phyloP scores from a whole-genome alignment of 164 flowering plant genomes.

The Liquidambar formosana region DNA sequence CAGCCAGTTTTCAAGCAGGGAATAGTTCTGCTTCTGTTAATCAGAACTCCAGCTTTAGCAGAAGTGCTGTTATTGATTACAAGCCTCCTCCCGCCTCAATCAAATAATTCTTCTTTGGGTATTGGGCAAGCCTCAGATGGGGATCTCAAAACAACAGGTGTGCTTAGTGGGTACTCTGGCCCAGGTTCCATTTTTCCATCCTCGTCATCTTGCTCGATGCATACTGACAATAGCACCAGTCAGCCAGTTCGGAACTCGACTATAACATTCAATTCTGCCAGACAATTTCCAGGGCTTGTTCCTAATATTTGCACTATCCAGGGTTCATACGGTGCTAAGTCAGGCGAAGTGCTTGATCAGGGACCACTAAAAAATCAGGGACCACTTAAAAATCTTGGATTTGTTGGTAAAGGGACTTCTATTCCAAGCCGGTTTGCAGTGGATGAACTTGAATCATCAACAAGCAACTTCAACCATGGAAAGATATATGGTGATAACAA shows the following conservation, averaged over 20 bases:
- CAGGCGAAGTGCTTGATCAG: conserved; percentile 38
- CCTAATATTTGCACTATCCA: conserved; percentile 31
- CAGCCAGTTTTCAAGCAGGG: conserved; percentile 41
- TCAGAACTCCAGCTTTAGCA: conserved; percentile 38
- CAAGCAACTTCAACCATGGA: conserved; percentile 28
- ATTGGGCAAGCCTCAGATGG: conserved; percentile 35
- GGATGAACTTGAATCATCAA: conserved; percentile 47
- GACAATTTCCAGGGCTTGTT: conserved; percentile 32
- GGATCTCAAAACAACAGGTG: conserved; percentile 31
- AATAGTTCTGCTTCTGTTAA: conserved; percentile 45
- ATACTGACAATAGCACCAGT: conserved; percentile 28
- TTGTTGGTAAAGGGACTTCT: conserved; percentile 50
- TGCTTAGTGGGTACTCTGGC: conserved; percentile 38
- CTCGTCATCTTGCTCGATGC: conserved; percentile 39
- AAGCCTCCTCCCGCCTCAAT: conserved; percentile 42
- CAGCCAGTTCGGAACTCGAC: conserved; percentile 41
- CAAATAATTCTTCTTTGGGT: conserved; percentile 38
- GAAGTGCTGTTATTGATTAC: conserved; percentile 37
- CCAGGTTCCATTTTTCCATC: conserved; percentile 42
- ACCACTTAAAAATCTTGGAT: conserved; percentile 40
- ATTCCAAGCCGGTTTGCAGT: conserved; percentile 61
- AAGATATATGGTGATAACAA: conserved; percentile 27
- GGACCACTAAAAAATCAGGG: conserved; percentile 41
- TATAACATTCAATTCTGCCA: conserved; percentile 22
- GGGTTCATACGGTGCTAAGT: conserved; percentile 33